A percentile compares a stretch with the other conserved stretches of the same genome.
phyloP scores from a whole-genome alignment of 176 grass and related monocot species.

The Panicum miliaceum region DNA sequence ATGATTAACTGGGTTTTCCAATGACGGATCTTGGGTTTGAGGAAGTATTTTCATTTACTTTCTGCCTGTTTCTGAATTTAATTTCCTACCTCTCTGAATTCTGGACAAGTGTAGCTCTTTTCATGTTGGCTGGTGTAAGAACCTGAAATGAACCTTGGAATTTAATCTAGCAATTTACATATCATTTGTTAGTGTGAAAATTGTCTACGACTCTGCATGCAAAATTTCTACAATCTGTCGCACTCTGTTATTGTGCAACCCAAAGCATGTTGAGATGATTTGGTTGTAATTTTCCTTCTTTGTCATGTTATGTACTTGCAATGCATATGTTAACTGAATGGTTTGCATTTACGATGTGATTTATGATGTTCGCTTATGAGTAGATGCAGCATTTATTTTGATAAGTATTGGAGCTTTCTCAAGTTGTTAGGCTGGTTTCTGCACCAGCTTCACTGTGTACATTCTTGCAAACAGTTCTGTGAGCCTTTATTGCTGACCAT shows the following conservation, averaged over 20 bases:
- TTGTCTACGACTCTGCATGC: background rate
- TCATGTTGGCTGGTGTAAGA: slow-evolving; percentile 33
- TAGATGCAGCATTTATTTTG: background rate
- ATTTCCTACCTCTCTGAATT: background rate
- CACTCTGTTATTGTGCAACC: background rate
- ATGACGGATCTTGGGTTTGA: slow-evolving; percentile 45
- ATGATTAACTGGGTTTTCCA: slow-evolving; percentile 44
- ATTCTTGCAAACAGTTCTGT: background rate
- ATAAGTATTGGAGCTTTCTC: background rate
- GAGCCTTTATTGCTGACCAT: background rate
- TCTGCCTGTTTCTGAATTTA: background rate
- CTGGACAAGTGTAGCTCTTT: slow-evolving; percentile 20
- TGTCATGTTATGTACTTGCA: background rate
- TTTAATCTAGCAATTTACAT: slow-evolving; percentile 15
- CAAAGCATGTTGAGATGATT: background rate
- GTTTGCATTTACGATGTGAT: background rate
- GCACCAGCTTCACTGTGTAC: background rate
- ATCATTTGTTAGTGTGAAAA: background rate
- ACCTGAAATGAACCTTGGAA: slow-evolving; percentile 38
- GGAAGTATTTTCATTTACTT: slow-evolving; percentile 24
- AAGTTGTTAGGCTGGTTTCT: background rate
- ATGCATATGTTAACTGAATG: background rate
- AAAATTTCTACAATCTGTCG: background rate
- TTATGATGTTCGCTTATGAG: background rate
- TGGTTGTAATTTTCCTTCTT: background rate